Base-by-base conservation (phyloP, 495 filamentous ascomycete species). In the Neurospora pannonica region DNA sequence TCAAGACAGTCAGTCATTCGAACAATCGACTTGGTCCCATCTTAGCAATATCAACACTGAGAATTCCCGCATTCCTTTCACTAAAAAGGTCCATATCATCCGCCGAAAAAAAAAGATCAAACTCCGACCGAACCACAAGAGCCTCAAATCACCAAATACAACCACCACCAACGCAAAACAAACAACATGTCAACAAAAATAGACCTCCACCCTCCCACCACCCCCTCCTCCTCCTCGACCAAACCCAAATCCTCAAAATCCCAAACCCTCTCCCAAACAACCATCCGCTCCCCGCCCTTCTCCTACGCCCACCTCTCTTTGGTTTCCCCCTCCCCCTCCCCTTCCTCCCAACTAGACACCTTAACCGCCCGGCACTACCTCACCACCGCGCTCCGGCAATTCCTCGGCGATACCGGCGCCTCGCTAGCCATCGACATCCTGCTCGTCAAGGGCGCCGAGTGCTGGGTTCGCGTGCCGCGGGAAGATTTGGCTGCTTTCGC, bases 391-490 rank as follows among this genome's bases (percentile, higher is more conserved):
- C 84, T 97, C 1, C 87, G 86, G 10, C 92, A 94, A 78, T 97
- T 93, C 83, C 89, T 97, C 24, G 95, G 95, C 10, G 77, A 92
- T 38, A 89, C 89, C 3, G 95, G 95, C 39, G 85, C 91, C 6
- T 88, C 91, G 1, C 93, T 97, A 28, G 84, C 91, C 1, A 82
- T 97, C 74, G 95, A 98, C 77, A 91, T 97, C 39, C 85, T 98
- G 9, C 89, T 92, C 60, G 82, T 92, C 5, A 82, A 87, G 9
- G 86, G 80, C 2, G 75, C 79, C 2, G 84, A 88, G 17, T 87
- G 87, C 39, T 97, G 93, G 93, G 83, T 97, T 38, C 88, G 95
- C 21, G 83, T 97, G 1, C 92, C 95, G 0, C 79, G 88, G 54
- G 86, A 88, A 72, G 93, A 98, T 78, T 85, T 88, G 8, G 82